Base-by-base conservation (phyloP, 1,284 basidiomycete species). In the Polyporus tsugae region DNA sequence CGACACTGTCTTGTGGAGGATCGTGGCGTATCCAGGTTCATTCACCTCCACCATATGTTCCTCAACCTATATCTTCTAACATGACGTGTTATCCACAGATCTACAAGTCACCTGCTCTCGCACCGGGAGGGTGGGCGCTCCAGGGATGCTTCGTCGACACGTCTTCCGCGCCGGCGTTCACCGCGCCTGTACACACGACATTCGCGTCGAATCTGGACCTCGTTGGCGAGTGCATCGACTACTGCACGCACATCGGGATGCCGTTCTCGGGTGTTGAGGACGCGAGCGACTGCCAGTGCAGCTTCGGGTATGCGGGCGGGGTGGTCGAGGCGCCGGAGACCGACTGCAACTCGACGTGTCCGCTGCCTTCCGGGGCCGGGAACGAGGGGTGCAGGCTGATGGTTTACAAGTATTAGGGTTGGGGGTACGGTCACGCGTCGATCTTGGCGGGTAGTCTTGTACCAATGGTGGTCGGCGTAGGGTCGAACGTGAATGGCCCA, bases 1-100 rank as follows among this genome's bases (percentile, higher is more conserved):
- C 65, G 33, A 64, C 66, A 19, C 59, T 65, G 13, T 73, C 71
- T 1, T 76, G 73, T 57, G 75, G 73, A n/a, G 75, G 71, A 17
- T 63, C 70, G n/a, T 69, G 61, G 59, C 62, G 70, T n/a, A 71
- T 71, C 49, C 70, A 71, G 67, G 67, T 64, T 52, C 62, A 65
- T 33, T 22, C 55, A 15, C 29, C 6, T 29, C 17, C 33, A 38
- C 15, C 5, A 17, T 25, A 2, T 60, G 11, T 44, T 33, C 25
- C 41, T 41, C 42, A 49, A 46, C 38, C 58, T 61, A 42, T 35
- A 11, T 22, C 29, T 11, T 33, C 36, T 35, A n/a, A 25, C 46
- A 25, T 17, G 29, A 0, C 42, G 13, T 29, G 6, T 39, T 6
- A 17, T 44, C 7, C 7, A 33, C 55, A 69, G 70, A 65, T 71